Percentiles rank a stretch among this genome's conserved stretches.
phyloP scores from a whole-genome alignment of 805 yeast species.

The Blastobotrys chiropterorum region DNA sequence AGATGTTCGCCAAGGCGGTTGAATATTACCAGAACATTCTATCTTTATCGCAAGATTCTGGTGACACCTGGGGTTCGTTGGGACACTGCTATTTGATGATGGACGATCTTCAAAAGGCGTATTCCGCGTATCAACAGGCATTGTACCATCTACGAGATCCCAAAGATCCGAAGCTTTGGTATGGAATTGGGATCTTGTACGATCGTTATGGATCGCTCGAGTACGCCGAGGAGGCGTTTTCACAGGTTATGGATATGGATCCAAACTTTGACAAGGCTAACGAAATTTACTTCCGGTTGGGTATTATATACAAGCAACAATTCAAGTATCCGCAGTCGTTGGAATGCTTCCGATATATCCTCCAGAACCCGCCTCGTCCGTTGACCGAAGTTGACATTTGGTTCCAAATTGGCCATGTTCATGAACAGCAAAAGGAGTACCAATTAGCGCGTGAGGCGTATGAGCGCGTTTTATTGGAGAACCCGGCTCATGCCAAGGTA shows the following conservation, averaged over 20 bases:
- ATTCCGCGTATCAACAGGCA: conserved; percentile 95
- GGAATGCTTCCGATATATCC: conserved; percentile 90
- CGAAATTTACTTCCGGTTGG: conserved; percentile 92
- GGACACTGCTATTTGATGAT: conserved; percentile 94
- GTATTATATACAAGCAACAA: conserved; percentile 94
- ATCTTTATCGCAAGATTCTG: conserved; percentile 74
- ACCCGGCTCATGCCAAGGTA: conserved; percentile 93
- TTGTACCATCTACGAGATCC: conserved; percentile 85
- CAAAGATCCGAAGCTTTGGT: conserved; percentile 96
- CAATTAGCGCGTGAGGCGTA: conserved; percentile 91
- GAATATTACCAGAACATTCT: conserved; percentile 88
- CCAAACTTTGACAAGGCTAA: conserved; percentile 94
- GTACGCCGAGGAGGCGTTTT: conserved; percentile 98
- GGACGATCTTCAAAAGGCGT: conserved; percentile 93
- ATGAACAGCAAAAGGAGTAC: conserved; percentile 91
- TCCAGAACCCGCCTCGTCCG: conserved; percentile 90
- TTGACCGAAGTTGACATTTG: conserved; percentile 95
- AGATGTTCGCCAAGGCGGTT: conserved; percentile 89
- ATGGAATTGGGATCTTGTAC: conserved; percentile 93
- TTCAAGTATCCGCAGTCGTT: conserved; percentile 78
- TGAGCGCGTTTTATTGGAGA: conserved; percentile 81
- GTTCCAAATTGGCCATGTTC: conserved; percentile 96
- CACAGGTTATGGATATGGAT: conserved; percentile 90
- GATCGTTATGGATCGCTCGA: conserved; percentile 94
- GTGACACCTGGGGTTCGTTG: conserved; percentile 94